Percentiles rank a stretch among this genome's conserved stretches.
Evolutionary conservation across 768 basidiomycete genomes (phyloP).

Genomic region (Leccinum broughii): DNA sequence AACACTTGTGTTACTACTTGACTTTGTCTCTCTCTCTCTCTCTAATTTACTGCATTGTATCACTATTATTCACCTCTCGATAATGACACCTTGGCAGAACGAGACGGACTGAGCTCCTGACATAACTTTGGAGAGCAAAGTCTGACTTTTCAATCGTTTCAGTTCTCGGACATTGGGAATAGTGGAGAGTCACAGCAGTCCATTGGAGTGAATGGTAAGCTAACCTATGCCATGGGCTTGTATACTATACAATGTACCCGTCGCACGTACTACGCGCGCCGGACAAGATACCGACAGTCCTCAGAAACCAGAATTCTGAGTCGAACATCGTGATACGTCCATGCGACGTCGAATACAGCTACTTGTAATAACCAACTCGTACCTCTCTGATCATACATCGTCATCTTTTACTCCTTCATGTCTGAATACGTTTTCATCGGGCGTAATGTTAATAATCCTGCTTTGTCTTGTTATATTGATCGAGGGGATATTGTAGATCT

Average conservation of each 20-base stretch:
- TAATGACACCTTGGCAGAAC: neutral
- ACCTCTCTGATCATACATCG: neutral
- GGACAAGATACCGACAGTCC: neutral
- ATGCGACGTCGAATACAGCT: neutral
- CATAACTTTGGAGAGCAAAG: neutral
- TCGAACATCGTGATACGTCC: neutral
- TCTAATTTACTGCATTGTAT: slow-evolving; percentile 3
- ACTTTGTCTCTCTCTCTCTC: neutral
- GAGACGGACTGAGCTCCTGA: neutral
- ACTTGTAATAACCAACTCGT: neutral
- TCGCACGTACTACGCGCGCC: neutral
- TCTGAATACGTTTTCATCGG: neutral
- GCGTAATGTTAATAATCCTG: neutral
- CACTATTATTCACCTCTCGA: neutral
- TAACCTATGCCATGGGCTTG: too few relatives aligned
- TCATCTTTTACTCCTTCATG: neutral
- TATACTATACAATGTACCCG: neutral
- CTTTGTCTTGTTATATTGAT: neutral
- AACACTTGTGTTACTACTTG: neutral
- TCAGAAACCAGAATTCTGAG: neutral
- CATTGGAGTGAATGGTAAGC: neutral
- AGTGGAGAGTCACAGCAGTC: slow-evolving; percentile 26
- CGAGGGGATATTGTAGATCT: neutral
- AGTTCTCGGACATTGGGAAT: slow-evolving; percentile 14
- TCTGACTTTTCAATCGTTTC: slow-evolving; percentile 12